phyloP scores from a whole-genome alignment of 768 basidiomycete genomes.

The Lactifluus hygrophoroides region DNA sequence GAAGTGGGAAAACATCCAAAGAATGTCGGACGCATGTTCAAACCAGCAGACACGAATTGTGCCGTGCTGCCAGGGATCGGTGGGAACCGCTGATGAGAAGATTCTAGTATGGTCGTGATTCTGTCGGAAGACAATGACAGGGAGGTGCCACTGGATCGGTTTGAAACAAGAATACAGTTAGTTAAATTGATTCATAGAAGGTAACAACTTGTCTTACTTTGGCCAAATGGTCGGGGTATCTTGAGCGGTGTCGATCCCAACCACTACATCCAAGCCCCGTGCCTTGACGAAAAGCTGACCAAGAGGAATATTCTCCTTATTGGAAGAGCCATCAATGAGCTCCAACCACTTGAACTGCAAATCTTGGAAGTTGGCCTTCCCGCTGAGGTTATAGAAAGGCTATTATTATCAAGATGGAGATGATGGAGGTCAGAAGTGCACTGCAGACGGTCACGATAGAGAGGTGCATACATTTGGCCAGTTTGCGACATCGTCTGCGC shows the following conservation, averaged over 20 bases:
- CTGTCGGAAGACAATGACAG: constrained; percentile 38
- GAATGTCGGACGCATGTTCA: constrained; percentile 64
- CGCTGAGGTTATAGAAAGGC: constrained; percentile 46
- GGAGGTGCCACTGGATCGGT: constrained; percentile 40
- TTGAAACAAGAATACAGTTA: background rate
- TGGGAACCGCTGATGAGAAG: constrained; percentile 54
- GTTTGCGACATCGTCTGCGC: constrained; percentile 53
- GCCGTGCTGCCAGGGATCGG: constrained; percentile 46
- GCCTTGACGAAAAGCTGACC: constrained; percentile 63
- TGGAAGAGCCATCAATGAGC: constrained; percentile 65
- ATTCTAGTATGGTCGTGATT: constrained; percentile 35
- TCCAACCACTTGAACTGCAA: constrained; percentile 44
- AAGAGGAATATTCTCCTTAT: constrained; percentile 62
- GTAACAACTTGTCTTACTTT: constrained; percentile 37
- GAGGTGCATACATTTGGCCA: constrained; percentile 47
- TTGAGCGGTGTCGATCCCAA: constrained; percentile 62
- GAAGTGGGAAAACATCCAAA: constrained; percentile 62
- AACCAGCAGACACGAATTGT: constrained; percentile 49
- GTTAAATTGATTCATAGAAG: background rate
- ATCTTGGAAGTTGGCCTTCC: constrained; percentile 41
- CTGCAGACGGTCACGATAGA: background rate
- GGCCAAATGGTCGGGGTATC: constrained; percentile 55
- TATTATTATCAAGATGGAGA: background rate
- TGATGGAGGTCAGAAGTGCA: background rate
- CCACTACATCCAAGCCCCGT: constrained; percentile 62